Base-by-base conservation (phyloP, 352 stramenopile genomes). In the Globisporangium canariense region DNA sequence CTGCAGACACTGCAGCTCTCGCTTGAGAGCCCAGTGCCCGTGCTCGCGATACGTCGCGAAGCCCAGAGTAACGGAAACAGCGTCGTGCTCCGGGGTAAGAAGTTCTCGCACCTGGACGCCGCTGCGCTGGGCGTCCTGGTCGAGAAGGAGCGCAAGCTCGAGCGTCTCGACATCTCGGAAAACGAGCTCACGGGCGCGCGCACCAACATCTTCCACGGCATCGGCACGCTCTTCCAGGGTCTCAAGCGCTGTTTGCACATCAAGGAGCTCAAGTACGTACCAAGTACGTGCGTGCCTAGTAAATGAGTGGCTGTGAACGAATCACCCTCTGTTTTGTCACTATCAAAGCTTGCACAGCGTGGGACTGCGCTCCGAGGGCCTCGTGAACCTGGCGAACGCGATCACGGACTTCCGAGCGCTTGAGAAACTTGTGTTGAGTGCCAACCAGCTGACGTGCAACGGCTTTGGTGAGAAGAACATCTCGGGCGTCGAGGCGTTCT, bases 1-100 rank as follows among this genome's bases (percentile, higher is more conserved):
- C 58, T 93, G 14, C 66, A 89, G 40, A 66, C 30, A 9, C 68
- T 93, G 22, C 78, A 87, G 64, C 79, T 88, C 32, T 93, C 84
- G 0, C 20, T 66, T 1, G 57, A 63, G 9, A 8, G 22, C 4
- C 43, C 73, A 14, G 66, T 91, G n/a, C 58, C 66, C 7, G 68
- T 84, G 9, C 66, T 68, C 3, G 62, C 30, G 13, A 60, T 89
- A 14, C 68, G 74, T 1, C 60, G 64, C 16, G 68, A 82, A 0
- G 70, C 66, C 10, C 58, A 73, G 34, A 70, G 62, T 16, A 68
- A 57, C n/a, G 68, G 60, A n/a, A 77, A 75, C 4, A 32, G 62
- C 2, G 67, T 79, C 0, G 30, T 60, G 6, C 53, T 91, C 1
- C 66, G 60, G 0, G 61, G 60, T 3, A 72, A 75, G 3, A 71